Evolutionary conservation across 805 yeast species (phyloP), one percentile per base, ranked within the genome.

Genomic region (Candida incommunis): DNA sequence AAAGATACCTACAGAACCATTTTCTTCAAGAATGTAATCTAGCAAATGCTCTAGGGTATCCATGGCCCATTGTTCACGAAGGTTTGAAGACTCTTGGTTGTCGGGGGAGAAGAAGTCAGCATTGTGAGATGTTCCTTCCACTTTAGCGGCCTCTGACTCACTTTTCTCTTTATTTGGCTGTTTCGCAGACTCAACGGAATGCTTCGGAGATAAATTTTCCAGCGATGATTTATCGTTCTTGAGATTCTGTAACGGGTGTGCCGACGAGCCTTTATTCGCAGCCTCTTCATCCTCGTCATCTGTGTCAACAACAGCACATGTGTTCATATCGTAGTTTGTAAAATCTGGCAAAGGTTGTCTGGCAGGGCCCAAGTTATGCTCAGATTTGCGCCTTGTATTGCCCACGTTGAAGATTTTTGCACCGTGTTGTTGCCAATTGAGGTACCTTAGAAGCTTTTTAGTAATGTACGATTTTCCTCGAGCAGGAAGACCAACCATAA

Each of bases 31-130:
- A 3, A 92, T 72, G 62, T 84, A 88, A 53, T 88, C 90, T 27
- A 90, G 66, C 45, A 90, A 64, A 55, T 81, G 82, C 48, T 86
- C 90, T 46, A 90, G 66, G 0, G 98, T 90, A 51, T 90, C 95
- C 77, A 82, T 79, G 0, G 98, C 98, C 97, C 97, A 92, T 60
- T 82, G 75, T 56, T 90, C 96, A 49, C 97, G 74, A 41, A 86
- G 66, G 25, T 70, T 67, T 2, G 75, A 75, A 16, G 81, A 76
- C 13, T 74, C 66, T 35, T 68, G 63, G 60, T 92, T 86, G 45
- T 75, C 78, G 0, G 97, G 96, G 26, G 80, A 74, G 64, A 90
- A 90, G 58, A 90, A 90, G 46, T 74, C 80, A 1, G 96, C 96
- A 46, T 75, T 75, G 53, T 90, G 96, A 15, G 44, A 43, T 2